Percentiles rank a stretch among this genome's conserved stretches.
Evolutionary conservation across 192 early-diverging fungal genomes (phyloP).

Genomic region (Chytriomyces sp.): DNA sequence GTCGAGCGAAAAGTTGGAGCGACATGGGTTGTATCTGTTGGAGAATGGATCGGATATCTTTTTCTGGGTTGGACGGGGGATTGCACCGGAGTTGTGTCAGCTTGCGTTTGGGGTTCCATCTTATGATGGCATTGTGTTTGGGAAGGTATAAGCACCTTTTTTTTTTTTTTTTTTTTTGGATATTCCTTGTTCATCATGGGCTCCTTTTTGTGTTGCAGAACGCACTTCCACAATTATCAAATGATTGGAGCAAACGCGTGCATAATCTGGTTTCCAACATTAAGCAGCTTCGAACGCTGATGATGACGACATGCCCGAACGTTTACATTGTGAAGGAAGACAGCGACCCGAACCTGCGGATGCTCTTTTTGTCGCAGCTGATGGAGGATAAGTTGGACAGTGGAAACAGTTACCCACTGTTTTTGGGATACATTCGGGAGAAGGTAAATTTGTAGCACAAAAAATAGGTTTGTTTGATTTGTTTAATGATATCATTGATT

Average conservation of each 20-base stretch:
- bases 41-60: conserved; percentile 83
- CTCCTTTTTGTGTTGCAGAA: conserved; percentile 45
- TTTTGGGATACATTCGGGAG: conserved; percentile 41
- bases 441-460: conserved; percentile 2
- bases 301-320: conserved; percentile 70
- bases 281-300: conserved; percentile 65
- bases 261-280: conserved; percentile 78
- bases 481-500: neutral
- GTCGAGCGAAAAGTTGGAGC: conserved; percentile 82
- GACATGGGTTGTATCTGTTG: conserved; percentile 85
- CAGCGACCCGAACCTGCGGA: conserved; percentile 78
- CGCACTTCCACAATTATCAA: conserved; percentile 62
- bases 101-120: conserved; percentile 76
- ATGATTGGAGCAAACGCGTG: conserved; percentile 73
- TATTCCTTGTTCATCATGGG: no score
- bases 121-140: conserved; percentile 78
- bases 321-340: conserved; percentile 92
- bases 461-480: neutral
- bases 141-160: conserved; percentile 61
- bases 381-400: conserved; percentile 87
- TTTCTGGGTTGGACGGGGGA: conserved; percentile 87
- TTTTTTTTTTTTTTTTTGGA: no score
- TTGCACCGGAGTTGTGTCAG: conserved; percentile 70
- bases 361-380: conserved; percentile 85
- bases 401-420: conserved; percentile 58